A percentile compares a stretch with the other conserved stretches of the same genome.
phyloP scores from a whole-genome alignment of 78 protist genomes.

The Salpingoeca rosetta region DNA sequence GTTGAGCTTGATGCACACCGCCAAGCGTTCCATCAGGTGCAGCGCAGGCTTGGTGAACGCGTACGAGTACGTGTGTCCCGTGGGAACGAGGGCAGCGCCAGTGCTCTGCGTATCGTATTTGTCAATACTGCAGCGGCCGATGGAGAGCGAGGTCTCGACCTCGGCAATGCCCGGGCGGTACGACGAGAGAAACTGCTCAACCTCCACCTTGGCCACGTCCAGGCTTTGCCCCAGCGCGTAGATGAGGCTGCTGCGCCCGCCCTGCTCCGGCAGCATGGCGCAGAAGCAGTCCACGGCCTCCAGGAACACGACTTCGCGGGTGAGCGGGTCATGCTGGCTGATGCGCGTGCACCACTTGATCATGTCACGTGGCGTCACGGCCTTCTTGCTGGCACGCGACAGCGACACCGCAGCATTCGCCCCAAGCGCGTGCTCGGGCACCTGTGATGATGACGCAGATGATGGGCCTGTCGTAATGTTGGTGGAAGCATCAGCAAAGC shows the following conservation, averaged over 20 bases:
- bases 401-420: too few relatives aligned
- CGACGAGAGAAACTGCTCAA: not conserved
- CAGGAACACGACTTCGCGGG: slow-evolving; percentile 6
- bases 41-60: slow-evolving; percentile 64
- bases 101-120: too few relatives aligned
- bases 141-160: not conserved
- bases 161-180: not conserved
- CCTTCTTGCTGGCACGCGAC: too few relatives aligned
- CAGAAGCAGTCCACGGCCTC: slow-evolving; percentile 31
- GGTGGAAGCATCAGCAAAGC: too few relatives aligned
- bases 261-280: slow-evolving; percentile 4
- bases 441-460: too few relatives aligned
- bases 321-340: not conserved
- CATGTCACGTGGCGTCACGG: slow-evolving; percentile 65
- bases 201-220: not conserved
- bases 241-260: not conserved
- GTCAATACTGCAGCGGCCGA: too few relatives aligned
- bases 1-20: slow-evolving; percentile 49
- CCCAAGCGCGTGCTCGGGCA: too few relatives aligned
- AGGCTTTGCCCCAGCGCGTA: not conserved
- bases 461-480: too few relatives aligned
- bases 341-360: slow-evolving; percentile 62
- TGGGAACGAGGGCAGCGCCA: too few relatives aligned
- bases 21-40: slow-evolving; percentile 66
- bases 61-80: slow-evolving; percentile 7